Base-by-base conservation (phyloP, 306 rosid genomes). In the Datisca glomerata region DNA sequence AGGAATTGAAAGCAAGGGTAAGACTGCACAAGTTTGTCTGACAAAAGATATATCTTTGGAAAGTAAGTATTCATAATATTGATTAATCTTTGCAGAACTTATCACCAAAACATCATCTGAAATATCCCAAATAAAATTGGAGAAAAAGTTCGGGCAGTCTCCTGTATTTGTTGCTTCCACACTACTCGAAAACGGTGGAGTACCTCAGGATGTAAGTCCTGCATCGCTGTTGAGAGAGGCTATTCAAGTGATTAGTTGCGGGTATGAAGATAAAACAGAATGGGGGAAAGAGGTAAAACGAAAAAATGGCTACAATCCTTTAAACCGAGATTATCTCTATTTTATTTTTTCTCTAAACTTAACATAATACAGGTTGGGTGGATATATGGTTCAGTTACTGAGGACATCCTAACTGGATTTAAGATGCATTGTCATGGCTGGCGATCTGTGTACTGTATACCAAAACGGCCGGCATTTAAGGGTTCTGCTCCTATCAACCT, bases 371-470 rank as follows among this genome's bases (percentile, higher is more conserved):
- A 91, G 98, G 91, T 78, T 66, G 98, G 98, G 15, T 91, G 96
- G 98, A 91, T 91, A 39, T 91, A 91, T 60, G 98, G 96, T 50
- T 84, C 96, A 12, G 98, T 91, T 51, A 91, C 98, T 4, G 98
- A 91, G 63, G 98, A 91, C 66, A 91, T 91, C 68, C 73, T 91
- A 71, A 91, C 96, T 40, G 98, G 98, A 55, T 91, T 91, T 55
- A 91, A 91, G 72, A 91, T 91, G 98, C 98, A 91, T 35, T 91
- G 98, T 65, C 98, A 91, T 49, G 98, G 98, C 38, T 91, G 98
- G 98, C 72, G 92, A 43, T 91, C 98, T 16, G 96, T 91, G 42
- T 91, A 91, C 65, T 91, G 98, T 63, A 73, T 91, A 44, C 98
- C 98, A 11, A 78, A 73, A 55, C 64, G 64, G 21, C 74, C 98